These are phyloP conservation scores for Pseudofabraea citricarpa DNA, from an alignment of 2,329 filamentous ascomycete species.

Conservation along the genomic window DNA sequence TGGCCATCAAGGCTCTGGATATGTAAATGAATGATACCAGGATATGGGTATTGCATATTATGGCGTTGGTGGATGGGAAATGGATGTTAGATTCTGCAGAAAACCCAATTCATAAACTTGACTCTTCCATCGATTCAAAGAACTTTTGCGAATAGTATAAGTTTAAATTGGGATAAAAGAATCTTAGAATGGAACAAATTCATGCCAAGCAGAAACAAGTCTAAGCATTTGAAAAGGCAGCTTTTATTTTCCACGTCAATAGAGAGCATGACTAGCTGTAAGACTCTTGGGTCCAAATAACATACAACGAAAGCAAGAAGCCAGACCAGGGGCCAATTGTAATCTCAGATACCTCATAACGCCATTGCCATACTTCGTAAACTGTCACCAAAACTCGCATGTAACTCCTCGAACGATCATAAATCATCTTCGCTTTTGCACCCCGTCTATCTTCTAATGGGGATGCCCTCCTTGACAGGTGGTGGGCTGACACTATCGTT, in stretches of 20 bases:
- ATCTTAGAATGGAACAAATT: no score
- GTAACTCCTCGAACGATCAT: not conserved
- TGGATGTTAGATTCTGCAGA: no score
- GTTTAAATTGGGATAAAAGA: no score
- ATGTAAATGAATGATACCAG: no score
- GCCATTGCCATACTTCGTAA: conserved; percentile 20
- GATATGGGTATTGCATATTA: conserved; percentile 14
- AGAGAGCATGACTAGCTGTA: conserved; percentile 15
- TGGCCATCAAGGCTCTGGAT: conserved; percentile 74
- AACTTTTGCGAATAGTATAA: no score
- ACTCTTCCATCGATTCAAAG: no score
- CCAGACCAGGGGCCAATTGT: conserved; percentile 12
- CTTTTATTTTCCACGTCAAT: not conserved
- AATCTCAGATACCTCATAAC: conserved; percentile 17
- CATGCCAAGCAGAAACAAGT: no score
- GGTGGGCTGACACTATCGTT: conserved; percentile 37
- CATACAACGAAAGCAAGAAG: conserved; percentile 16
- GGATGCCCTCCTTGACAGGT: conserved; percentile 47
- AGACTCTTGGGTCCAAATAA: no score
- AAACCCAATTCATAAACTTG: no score
- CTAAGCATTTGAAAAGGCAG: no score
- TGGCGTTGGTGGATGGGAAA: conserved; percentile 16
- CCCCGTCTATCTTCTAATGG: conserved; percentile 53
- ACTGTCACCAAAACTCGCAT: conserved; percentile 2
- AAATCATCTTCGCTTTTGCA: conserved; percentile 3